Base-by-base conservation (phyloP, 2,329 filamentous ascomycete genomes). In the Fusarium verticillioides region DNA sequence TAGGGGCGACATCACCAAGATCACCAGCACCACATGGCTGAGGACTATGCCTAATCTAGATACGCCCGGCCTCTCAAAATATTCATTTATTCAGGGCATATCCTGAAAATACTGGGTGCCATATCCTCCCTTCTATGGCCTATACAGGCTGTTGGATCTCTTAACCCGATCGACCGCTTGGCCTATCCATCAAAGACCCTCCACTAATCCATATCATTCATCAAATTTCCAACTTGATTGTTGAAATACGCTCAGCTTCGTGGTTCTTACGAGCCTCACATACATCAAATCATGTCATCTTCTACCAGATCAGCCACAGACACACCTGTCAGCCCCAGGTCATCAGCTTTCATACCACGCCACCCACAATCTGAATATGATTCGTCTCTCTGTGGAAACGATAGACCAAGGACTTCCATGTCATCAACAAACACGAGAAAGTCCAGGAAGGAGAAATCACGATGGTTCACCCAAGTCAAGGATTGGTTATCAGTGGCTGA, bases 401-500 rank as follows among this genome's bases (percentile, higher is more conserved):
- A 77, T 39, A 71, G 54, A 57, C 43, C 59, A 43, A 70, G 44
- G 34, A 42, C 42, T 44, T 74, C 68, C 13, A 50, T 72, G 13
- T 70, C 69, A 10, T 43, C 63, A 18, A 69, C 60, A 61, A 47
- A 40, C 47, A 59, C 39, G 34, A 69, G 47, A 40, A 79, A 79
- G 39, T 59, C 75, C 34, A 82, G 79, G 60, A 61, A 50, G 23
- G 80, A 78, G 58, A 79, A 81, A 37, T 66, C 73, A n/a, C 65
- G 75, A 42, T 87, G 85, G 83, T 63, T 86, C 28, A 78, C 78
- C 11, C 83, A 84, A 34, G 76, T 87, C 53, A 88, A 86, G 66
- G 82, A 81, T 49, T 88, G 87, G 87, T 76, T 88, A 12, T 81
- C 81, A 4, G 81, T 83, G 28, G 85, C 83, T 53, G 87, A 89